Evolutionary conservation across 1,139 yeast genomes (phyloP).

Genomic region (Oligophagozyma castellii): DNA sequence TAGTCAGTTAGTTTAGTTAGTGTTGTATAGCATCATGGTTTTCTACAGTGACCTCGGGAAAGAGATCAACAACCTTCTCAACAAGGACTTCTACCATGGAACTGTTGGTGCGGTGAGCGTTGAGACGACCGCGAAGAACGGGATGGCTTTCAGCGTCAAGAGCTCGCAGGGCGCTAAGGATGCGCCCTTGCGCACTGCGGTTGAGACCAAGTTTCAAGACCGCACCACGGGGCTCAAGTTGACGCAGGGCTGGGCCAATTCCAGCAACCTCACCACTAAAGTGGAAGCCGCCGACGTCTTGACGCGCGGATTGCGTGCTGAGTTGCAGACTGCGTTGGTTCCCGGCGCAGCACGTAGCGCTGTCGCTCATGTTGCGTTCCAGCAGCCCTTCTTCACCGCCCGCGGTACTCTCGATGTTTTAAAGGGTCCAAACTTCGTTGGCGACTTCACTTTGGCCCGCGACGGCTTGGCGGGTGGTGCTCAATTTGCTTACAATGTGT

Average conservation of each 20-base stretch:
- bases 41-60: slow-evolving; percentile 85
- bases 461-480: slow-evolving; percentile 87
- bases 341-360: slow-evolving; percentile 87
- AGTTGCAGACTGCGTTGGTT: slow-evolving; percentile 74
- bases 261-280: slow-evolving; percentile 85
- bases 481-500: slow-evolving; percentile 91
- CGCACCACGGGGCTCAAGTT: slow-evolving; percentile 85
- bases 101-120: slow-evolving; percentile 82
- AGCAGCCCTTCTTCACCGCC: slow-evolving; percentile 87
- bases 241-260: slow-evolving; percentile 97
- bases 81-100: slow-evolving; percentile 86
- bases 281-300: slow-evolving; percentile 72
- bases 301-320: slow-evolving; percentile 93
- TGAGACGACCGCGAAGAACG: slow-evolving; percentile 92
- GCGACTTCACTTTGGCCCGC: slow-evolving; percentile 89
- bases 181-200: slow-evolving; percentile 73
- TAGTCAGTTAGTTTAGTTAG: too few species aligned
- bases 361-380: slow-evolving; percentile 81
- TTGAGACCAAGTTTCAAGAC: slow-evolving; percentile 91
- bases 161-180: slow-evolving; percentile 75
- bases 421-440: slow-evolving; percentile 91
- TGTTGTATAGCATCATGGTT: too few species aligned
- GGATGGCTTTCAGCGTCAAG: slow-evolving; percentile 88
- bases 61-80: slow-evolving; percentile 77
- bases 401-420: slow-evolving; percentile 90